phyloP scores from a whole-genome alignment of 306 rosid genomes.

The Ziziphus jujuba region DNA sequence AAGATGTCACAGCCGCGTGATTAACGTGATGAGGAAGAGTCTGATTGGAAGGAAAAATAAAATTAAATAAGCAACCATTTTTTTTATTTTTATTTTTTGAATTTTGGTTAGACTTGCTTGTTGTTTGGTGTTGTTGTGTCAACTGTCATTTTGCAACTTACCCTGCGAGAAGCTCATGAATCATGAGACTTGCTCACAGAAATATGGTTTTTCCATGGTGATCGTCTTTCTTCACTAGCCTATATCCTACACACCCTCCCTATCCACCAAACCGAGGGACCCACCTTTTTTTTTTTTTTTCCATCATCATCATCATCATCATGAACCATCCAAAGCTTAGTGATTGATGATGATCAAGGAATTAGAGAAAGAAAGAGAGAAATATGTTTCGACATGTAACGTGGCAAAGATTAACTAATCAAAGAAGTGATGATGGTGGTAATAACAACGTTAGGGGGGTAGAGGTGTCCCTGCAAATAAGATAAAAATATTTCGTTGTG shows the following conservation, averaged over 20 bases:
- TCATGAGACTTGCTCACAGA: conserved; percentile 3
- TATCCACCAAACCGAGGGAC: background rate
- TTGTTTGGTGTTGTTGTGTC: conserved; percentile 26
- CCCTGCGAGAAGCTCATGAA: conserved; percentile 67
- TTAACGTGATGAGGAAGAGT: conserved; percentile 62
- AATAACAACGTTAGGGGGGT: conserved; percentile 17
- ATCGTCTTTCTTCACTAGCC: conserved; percentile 23
- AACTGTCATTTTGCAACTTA: conserved; percentile 44
- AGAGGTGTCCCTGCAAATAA: background rate
- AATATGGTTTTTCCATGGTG: conserved; percentile 9
- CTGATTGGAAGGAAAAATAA: conserved; percentile 26
- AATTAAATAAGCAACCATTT: background rate
- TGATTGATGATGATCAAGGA: too few species aligned
- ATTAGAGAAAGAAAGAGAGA: too few species aligned
- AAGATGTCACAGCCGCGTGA: conserved; percentile 51
- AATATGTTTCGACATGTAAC: too few species aligned
- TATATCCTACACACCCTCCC: conserved; percentile 24
- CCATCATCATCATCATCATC: conserved; percentile 29
- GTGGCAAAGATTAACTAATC: conserved; percentile 27
- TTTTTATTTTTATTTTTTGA: too few species aligned
- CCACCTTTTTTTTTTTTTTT: too few species aligned
- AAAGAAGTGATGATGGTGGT: conserved; percentile 27
- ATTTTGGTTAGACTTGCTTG: conserved; percentile 5
- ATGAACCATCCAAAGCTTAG: too few species aligned
- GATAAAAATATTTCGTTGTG: conserved; percentile 16